Evolutionary conservation across 2,329 filamentous ascomycete species (phyloP).

Genomic region (Colletotrichum shisoi): DNA sequence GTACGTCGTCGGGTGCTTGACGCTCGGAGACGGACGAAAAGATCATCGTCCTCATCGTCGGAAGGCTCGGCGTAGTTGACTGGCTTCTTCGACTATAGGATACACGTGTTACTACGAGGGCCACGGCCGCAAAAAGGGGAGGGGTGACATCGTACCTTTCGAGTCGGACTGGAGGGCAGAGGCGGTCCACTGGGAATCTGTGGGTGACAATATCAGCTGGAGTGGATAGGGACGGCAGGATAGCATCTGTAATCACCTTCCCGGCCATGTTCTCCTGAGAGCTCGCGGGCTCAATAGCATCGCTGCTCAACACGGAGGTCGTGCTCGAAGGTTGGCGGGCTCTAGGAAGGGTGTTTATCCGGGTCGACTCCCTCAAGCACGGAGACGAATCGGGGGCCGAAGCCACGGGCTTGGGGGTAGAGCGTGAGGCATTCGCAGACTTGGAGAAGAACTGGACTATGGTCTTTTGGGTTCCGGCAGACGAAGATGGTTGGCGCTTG

Average conservation of each 20-base stretch:
- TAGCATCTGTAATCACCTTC: slow-evolving; percentile 63
- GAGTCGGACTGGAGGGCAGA: slow-evolving; percentile 74
- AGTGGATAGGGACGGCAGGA: slow-evolving; percentile 53
- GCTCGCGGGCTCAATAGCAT: slow-evolving; percentile 71
- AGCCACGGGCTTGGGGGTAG: slow-evolving; percentile 47
- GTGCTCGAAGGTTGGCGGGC: slow-evolving; percentile 56
- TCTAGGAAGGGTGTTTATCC: slow-evolving; percentile 54
- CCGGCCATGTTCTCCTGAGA: slow-evolving; percentile 70
- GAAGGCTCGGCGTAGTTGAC: slow-evolving; percentile 88
- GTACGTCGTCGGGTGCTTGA: slow-evolving; percentile 52
- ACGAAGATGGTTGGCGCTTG: slow-evolving; percentile 40
- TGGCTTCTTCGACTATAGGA: slow-evolving; percentile 58
- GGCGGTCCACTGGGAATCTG: slow-evolving; percentile 55
- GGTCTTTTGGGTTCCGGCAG: slow-evolving; percentile 51
- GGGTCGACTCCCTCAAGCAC: slow-evolving; percentile 54
- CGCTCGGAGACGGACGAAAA: slow-evolving; percentile 62
- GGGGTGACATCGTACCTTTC: slow-evolving; percentile 67
- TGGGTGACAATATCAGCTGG: slow-evolving; percentile 54
- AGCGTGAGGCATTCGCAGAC: slow-evolving; percentile 47
- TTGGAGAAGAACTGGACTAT: slow-evolving; percentile 58
- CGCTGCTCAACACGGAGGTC: slow-evolving; percentile 83
- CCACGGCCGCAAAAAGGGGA: background rate
- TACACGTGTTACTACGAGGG: background rate
- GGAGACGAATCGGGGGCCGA: slow-evolving; percentile 48
- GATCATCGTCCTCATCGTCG: slow-evolving; percentile 79